A percentile compares a stretch with the other conserved stretches of the same genome.
These are phyloP conservation scores for Auxenochlorella pyrenoidosa DNA, from an alignment of 139 green algal genomes.

Conservation along the genomic window DNA sequence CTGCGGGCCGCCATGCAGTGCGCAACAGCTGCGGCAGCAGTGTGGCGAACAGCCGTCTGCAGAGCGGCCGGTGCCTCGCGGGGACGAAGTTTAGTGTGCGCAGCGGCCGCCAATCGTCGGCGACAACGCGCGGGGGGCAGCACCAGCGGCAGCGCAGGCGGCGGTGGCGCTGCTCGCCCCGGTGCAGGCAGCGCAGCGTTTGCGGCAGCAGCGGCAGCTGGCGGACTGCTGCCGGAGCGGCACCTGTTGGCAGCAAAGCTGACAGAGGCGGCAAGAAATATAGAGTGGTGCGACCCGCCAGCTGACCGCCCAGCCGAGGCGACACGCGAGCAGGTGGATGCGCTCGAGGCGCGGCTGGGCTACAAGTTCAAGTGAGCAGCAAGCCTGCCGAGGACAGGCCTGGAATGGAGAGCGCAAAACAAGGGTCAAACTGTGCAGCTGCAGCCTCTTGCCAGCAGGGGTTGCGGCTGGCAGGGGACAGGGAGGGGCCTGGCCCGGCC, in stretches of 20 bases:
- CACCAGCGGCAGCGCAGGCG: background rate
- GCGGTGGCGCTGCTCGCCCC: background rate
- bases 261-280: background rate
- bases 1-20: background rate
- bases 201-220: background rate
- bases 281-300: background rate
- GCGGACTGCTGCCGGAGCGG: background rate
- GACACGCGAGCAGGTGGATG: background rate
- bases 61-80: background rate
- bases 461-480: too few relatives aligned
- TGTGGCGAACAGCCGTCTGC: background rate
- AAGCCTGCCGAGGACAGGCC: too few relatives aligned
- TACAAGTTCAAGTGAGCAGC: constrained; percentile 15
- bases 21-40: background rate
- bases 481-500: background rate
- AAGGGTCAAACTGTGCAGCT: too few relatives aligned
- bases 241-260: constrained; percentile 17
- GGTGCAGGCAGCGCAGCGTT: background rate
- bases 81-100: background rate
- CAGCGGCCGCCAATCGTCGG: background rate
- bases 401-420: too few relatives aligned
- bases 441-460: background rate
- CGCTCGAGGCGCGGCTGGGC: background rate
- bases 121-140: background rate
- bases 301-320: background rate